phyloP scores from a whole-genome alignment of 371 early-diverging fungal species.

The Coemansia sp. region DNA sequence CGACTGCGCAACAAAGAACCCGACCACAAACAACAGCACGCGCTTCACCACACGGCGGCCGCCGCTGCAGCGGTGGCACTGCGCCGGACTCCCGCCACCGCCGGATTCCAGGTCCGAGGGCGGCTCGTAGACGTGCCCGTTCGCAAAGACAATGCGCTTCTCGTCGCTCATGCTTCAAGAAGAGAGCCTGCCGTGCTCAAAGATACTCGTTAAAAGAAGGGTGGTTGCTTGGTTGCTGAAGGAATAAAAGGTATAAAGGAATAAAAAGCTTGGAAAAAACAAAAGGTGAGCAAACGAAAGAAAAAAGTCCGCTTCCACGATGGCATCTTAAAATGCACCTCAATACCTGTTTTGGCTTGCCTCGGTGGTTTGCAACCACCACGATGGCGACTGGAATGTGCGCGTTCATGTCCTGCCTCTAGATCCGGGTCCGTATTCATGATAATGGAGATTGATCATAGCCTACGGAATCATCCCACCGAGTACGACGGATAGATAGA shows the following conservation, averaged over 20 bases:
- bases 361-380: too few relatives aligned
- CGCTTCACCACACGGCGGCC: conserved; percentile 9
- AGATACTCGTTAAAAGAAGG: neutral
- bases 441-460: too few relatives aligned
- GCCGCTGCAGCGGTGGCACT: conserved; percentile 14
- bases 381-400: too few relatives aligned
- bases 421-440: too few relatives aligned
- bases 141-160: conserved; percentile 28
- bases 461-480: too few relatives aligned
- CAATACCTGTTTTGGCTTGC: too few relatives aligned
- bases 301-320: neutral
- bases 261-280: neutral
- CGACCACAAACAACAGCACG: conserved; percentile 7
- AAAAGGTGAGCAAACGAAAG: neutral
- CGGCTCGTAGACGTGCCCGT: conserved; percentile 21
- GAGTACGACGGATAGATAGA: too few relatives aligned
- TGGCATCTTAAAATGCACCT: too few relatives aligned
- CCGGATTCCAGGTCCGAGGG: conserved; percentile 34
- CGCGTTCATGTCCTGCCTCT: too few relatives aligned
- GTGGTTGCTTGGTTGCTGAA: too few relatives aligned
- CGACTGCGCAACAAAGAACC: neutral
- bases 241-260: neutral
- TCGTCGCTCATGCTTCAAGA: conserved; percentile 33
- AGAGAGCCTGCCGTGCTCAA: neutral
- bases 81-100: neutral